Evolutionary conservation across 495 filamentous ascomycete genomes (phyloP).

Genomic region (Hypoxylon crocopeplum): DNA sequence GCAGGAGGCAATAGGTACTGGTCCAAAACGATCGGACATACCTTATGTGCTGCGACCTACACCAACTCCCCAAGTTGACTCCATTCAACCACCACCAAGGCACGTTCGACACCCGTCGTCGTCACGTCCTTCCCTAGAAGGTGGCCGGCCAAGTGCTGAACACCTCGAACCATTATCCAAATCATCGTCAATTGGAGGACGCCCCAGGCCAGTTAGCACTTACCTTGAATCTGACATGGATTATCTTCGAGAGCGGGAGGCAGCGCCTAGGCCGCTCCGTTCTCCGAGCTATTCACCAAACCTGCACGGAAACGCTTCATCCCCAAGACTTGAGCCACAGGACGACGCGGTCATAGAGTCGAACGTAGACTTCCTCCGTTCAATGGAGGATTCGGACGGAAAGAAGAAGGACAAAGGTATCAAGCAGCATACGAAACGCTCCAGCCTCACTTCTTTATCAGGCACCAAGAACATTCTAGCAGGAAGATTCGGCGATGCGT

Average conservation of each 20-base stretch:
- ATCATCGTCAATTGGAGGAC: conserved; percentile 39
- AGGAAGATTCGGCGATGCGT: conserved; percentile 94
- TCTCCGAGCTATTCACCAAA: conserved; percentile 48
- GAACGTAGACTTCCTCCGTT: conserved; percentile 85
- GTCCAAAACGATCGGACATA: conserved; percentile 42
- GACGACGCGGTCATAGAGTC: conserved; percentile 78
- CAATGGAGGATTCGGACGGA: conserved; percentile 74
- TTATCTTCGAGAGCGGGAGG: conserved; percentile 70
- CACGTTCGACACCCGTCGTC: conserved; percentile 64
- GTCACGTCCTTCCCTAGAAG: conserved; percentile 81
- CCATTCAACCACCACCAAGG: conserved; percentile 58
- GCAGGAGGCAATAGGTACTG: conserved; percentile 43
- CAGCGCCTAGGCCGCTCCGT: conserved; percentile 42
- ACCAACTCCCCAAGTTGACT: conserved; percentile 46
- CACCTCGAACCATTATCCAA: conserved; percentile 58
- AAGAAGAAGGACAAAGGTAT: conserved; percentile 72
- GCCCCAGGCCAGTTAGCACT: conserved; percentile 73
- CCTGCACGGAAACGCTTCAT: conserved; percentile 45
- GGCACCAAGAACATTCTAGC: conserved; percentile 86
- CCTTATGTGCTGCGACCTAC: conserved; percentile 29
- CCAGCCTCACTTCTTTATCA: conserved; percentile 80
- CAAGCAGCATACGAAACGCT: conserved; percentile 76
- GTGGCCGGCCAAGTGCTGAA: conserved; percentile 69
- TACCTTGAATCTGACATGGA: conserved; percentile 82
- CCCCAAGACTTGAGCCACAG: conserved; percentile 50